A percentile compares a stretch with the other conserved stretches of the same genome.
Evolutionary conservation across 2,329 filamentous ascomycete species (phyloP).

Genomic region (Exophiala spinifera): DNA sequence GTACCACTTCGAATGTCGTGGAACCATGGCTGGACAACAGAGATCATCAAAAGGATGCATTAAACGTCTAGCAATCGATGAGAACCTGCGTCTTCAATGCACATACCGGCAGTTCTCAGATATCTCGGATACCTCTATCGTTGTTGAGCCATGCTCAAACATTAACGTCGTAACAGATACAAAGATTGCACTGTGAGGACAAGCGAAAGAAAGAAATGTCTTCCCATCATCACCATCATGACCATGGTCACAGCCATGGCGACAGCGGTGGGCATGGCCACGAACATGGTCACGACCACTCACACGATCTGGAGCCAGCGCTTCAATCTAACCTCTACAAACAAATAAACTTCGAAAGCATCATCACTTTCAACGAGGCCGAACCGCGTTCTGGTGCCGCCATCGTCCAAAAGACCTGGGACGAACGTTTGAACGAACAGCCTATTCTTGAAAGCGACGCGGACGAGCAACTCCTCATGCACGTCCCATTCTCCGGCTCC

Average conservation of each 20-base stretch:
- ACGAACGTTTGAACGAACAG: conserved; percentile 65
- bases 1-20: too few relatives aligned
- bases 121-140: neutral
- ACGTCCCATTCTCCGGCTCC: conserved; percentile 88
- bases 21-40: too few relatives aligned
- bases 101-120: neutral
- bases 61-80: too few relatives aligned
- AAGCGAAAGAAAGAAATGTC: conserved; percentile 6
- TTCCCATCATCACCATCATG: conserved; percentile 20
- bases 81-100: too few relatives aligned
- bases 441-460: conserved; percentile 81
- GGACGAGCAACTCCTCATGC: conserved; percentile 92
- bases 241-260: conserved; percentile 35
- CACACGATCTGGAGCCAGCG: conserved; percentile 86
- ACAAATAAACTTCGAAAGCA: conserved; percentile 83
- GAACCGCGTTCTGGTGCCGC: conserved; percentile 64
- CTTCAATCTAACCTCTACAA: conserved; percentile 88
- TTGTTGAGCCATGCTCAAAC: neutral
- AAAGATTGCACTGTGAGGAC: neutral
- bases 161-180: neutral
- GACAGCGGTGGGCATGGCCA: conserved; percentile 47
- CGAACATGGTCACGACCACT: conserved; percentile 74
- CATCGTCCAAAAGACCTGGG: conserved; percentile 88
- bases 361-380: conserved; percentile 82
- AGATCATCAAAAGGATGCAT: neutral